Conservation (phyloP, 2,329 filamentous ascomycete genomes). For the Plenodomus tracheiphilus region DNA sequence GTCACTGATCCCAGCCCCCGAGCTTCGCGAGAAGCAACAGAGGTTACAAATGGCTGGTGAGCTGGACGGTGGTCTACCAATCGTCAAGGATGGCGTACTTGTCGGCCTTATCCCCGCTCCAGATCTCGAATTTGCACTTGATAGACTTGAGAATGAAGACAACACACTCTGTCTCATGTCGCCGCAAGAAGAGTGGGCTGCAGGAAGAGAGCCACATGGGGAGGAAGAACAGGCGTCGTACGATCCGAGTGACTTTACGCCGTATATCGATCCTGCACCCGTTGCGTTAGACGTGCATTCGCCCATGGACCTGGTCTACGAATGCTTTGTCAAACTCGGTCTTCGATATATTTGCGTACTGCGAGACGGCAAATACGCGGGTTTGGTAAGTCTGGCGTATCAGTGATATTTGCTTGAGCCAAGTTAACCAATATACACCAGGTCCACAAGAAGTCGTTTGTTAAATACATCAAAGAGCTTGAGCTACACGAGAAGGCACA, state of each 20-base stretch:
- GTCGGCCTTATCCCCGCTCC: slow-evolving; percentile 92
- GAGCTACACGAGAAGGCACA: slow-evolving; percentile 56
- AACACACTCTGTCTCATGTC: slow-evolving; percentile 81
- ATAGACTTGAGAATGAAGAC: slow-evolving; percentile 77
- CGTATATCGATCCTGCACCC: slow-evolving; percentile 88
- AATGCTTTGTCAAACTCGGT: slow-evolving; percentile 93
- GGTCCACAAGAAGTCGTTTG: slow-evolving; percentile 95
- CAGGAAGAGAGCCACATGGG: slow-evolving; percentile 55
- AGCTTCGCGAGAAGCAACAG: slow-evolving; percentile 79
- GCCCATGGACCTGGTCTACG: slow-evolving; percentile 93
- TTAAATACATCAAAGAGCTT: slow-evolving; percentile 86
- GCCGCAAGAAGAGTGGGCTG: slow-evolving; percentile 55
- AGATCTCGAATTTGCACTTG: slow-evolving; percentile 89
- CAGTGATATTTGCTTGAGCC: too few relatives aligned
- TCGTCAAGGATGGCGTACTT: slow-evolving; percentile 75
- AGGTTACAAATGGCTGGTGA: slow-evolving; percentile 83
- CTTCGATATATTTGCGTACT: slow-evolving; percentile 90
- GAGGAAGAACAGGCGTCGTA: slow-evolving; percentile 55
- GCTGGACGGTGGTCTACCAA: slow-evolving; percentile 87
- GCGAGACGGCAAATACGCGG: slow-evolving; percentile 80
- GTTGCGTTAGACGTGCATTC: slow-evolving; percentile 85
- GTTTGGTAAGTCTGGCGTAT: slow-evolving; percentile 65
- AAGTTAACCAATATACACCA: slow-evolving; percentile 35
- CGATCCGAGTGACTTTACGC: slow-evolving; percentile 78
- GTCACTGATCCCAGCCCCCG: slow-evolving; percentile 74